Evolutionary conservation across 352 stramenopile genomes (phyloP).

Genomic region (Globisporangium radiosum): DNA sequence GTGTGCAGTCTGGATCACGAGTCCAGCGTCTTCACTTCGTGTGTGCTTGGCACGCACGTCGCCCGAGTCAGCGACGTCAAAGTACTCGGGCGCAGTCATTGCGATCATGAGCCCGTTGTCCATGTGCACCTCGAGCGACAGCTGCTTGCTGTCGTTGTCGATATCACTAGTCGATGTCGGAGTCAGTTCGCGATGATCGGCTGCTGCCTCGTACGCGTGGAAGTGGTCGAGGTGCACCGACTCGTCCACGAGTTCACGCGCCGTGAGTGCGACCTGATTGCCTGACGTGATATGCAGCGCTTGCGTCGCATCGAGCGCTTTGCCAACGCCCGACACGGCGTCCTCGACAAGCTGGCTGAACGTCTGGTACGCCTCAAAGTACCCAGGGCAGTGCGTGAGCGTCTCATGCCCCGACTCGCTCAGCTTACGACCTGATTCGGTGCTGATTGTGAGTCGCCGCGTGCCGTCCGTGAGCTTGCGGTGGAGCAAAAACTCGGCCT

Average conservation of each 20-base stretch:
- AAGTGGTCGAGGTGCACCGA: conserved; percentile 80
- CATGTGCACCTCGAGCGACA: conserved; percentile 71
- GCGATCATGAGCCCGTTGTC: conserved; percentile 73
- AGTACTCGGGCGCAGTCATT: conserved; percentile 70
- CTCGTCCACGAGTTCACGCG: conserved; percentile 50
- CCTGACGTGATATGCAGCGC: conserved; percentile 37
- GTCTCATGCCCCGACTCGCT: conserved; percentile 30
- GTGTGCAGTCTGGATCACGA: conserved; percentile 54
- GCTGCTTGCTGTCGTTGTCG: conserved; percentile 18
- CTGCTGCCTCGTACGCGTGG: conserved; percentile 53
- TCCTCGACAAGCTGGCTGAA: conserved; percentile 56
- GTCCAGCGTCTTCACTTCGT: conserved; percentile 47
- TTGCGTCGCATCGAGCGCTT: conserved; percentile 48
- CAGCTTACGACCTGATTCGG: conserved; percentile 43
- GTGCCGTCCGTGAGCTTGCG: conserved; percentile 62
- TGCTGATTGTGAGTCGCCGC: conserved; percentile 69
- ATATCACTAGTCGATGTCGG: background rate
- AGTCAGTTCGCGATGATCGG: too few species aligned
- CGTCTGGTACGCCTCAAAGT: conserved; percentile 37
- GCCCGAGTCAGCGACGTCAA: conserved; percentile 38
- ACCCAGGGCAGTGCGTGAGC: conserved; percentile 44
- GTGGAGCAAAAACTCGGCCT: conserved; percentile 60
- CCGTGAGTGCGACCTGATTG: conserved; percentile 33
- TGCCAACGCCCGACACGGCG: conserved; percentile 46
- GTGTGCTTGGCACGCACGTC: conserved; percentile 35